Evolutionary conservation across 768 basidiomycete genomes (phyloP).

Genomic region (Suillus spraguei): DNA sequence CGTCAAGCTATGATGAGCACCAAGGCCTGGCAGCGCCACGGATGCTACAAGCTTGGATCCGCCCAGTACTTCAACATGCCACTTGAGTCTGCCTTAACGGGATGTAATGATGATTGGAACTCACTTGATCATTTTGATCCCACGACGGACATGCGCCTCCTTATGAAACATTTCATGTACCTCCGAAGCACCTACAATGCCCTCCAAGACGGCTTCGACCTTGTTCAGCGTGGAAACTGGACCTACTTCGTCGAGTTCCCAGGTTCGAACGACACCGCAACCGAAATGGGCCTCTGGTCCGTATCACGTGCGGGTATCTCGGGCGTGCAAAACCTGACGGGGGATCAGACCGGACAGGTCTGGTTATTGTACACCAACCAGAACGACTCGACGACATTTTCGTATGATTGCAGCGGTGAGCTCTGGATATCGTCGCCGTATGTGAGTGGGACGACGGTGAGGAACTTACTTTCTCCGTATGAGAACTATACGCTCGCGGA

Average conservation of each 20-base stretch:
- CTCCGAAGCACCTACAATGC: slow-evolving; percentile 70
- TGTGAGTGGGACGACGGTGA: slow-evolving; percentile 56
- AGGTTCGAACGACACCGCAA: slow-evolving; percentile 78
- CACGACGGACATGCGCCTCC: slow-evolving; percentile 72
- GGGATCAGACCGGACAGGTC: slow-evolving; percentile 64
- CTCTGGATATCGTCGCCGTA: slow-evolving; percentile 86
- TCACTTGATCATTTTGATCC: slow-evolving; percentile 95
- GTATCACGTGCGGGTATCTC: slow-evolving; percentile 66
- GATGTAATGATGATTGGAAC: slow-evolving; percentile 91
- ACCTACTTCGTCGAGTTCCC: slow-evolving; percentile 77
- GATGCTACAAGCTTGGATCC: slow-evolving; percentile 90
- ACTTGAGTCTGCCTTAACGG: slow-evolving; percentile 73
- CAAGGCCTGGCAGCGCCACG: slow-evolving; percentile 90
- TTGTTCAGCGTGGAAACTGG: slow-evolving; percentile 87
- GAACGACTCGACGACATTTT: slow-evolving; percentile 70
- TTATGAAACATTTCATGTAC: slow-evolving; percentile 72
- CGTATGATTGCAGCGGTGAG: slow-evolving; percentile 54
- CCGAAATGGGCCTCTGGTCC: slow-evolving; percentile 91
- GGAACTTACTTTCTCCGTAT: slow-evolving; percentile 82
- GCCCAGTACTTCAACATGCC: slow-evolving; percentile 95
- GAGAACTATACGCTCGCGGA: slow-evolving; percentile 72
- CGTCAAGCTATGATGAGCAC: slow-evolving; percentile 91
- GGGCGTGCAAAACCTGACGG: slow-evolving; percentile 61
- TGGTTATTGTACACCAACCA: slow-evolving; percentile 90
- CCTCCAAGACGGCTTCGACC: slow-evolving; percentile 84